Evolutionary conservation across 148 eudicot genomes (phyloP).

Genomic region (Rhododendron kiyosumense): DNA sequence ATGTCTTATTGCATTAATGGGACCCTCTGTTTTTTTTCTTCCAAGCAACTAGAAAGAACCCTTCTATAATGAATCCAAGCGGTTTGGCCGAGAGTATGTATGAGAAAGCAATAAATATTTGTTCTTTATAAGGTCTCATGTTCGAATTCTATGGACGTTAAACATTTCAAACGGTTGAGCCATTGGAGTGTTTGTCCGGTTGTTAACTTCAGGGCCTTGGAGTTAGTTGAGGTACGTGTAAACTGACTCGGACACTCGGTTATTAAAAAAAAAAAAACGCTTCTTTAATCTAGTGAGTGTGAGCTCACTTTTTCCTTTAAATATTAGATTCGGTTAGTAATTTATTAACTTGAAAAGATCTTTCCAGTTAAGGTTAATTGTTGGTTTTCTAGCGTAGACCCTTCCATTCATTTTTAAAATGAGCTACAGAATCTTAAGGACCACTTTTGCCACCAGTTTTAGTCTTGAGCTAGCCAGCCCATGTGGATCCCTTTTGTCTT

Average conservation of each 20-base stretch:
- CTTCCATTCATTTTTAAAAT: neutral
- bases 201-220: too few species aligned
- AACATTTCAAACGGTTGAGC: too few species aligned
- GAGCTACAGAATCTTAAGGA: neutral
- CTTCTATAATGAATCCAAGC: too few species aligned
- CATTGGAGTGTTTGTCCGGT: too few species aligned
- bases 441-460: neutral
- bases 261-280: too few species aligned
- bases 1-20: neutral
- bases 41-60: neutral
- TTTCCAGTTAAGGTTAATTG: neutral
- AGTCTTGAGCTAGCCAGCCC: neutral
- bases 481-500: neutral
- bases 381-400: neutral
- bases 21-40: neutral
- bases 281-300: neutral
- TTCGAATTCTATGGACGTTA: too few species aligned
- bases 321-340: neutral
- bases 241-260: neutral
- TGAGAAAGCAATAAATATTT: too few species aligned
- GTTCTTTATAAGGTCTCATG: too few species aligned
- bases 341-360: neutral
- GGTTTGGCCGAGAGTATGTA: too few species aligned
- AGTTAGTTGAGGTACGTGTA: neutral
- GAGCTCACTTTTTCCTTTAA: neutral